Evolutionary conservation across 768 basidiomycete species (phyloP).

Genomic region (Tephrocybe rancida): DNA sequence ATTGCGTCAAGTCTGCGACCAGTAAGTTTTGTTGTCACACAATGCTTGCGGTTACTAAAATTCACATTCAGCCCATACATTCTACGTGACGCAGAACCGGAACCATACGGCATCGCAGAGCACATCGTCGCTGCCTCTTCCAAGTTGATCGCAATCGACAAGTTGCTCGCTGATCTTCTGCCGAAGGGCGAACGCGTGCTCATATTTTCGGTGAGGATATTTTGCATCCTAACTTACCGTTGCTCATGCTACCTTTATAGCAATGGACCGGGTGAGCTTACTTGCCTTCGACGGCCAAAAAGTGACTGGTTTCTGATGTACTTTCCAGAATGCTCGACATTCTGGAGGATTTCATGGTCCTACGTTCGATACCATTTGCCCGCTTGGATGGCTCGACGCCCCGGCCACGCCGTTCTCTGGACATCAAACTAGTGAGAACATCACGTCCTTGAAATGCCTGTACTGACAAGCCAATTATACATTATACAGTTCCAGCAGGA

Average conservation of each 20-base stretch:
- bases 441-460: not conserved
- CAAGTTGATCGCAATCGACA: constrained; percentile 60
- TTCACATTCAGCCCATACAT: constrained; percentile 45
- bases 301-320: not conserved
- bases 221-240: not conserved
- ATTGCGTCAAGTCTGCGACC: constrained; percentile 70
- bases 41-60: not conserved
- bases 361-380: constrained; percentile 61
- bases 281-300: not conserved
- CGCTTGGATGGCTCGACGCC: constrained; percentile 59
- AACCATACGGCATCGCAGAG: constrained; percentile 52
- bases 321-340: constrained; percentile 67
- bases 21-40: constrained; percentile 36
- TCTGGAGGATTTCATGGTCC: constrained; percentile 65
- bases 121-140: constrained; percentile 58
- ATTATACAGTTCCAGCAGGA: constrained; percentile 57
- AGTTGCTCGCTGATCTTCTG: constrained; percentile 54
- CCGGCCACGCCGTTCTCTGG: constrained; percentile 56
- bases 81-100: constrained; percentile 49
- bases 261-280: constrained; percentile 62
- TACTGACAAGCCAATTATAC: not conserved
- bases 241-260: constrained; percentile 27
- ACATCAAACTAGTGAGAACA: constrained; percentile 53
- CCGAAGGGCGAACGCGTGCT: constrained; percentile 65
- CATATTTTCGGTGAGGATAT: constrained; percentile 60